phyloP scores from a whole-genome alignment of 177 flowering plant species.

The Telopea speciosissima region DNA sequence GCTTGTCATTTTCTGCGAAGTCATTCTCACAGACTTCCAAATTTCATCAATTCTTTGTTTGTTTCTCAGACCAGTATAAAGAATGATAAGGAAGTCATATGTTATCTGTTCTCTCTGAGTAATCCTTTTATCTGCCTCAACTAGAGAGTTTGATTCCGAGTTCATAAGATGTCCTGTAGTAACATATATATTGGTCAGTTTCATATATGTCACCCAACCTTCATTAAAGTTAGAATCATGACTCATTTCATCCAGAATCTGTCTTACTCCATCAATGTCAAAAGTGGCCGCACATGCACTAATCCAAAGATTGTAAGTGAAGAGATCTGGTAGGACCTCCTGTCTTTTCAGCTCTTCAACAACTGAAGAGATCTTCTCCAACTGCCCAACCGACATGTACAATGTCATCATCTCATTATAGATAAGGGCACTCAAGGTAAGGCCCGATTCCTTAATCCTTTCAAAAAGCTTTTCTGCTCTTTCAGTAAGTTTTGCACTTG shows the following conservation, averaged over 20 bases:
- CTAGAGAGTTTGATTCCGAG: constrained; percentile 37
- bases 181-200: constrained; percentile 57
- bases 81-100: constrained; percentile 78
- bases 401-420: constrained; percentile 95
- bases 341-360: constrained; percentile 58
- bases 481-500: constrained; percentile 51
- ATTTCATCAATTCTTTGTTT: constrained; percentile 63
- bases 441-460: constrained; percentile 42
- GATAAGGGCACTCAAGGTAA: constrained; percentile 44
- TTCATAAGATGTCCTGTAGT: constrained; percentile 35
- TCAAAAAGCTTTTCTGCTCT: constrained; percentile 63
- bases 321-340: constrained; percentile 64
- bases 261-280: constrained; percentile 49
- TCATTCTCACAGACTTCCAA: constrained; percentile 73
- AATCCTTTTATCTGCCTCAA: constrained; percentile 50
- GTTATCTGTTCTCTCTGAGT: constrained; percentile 81
- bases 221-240: constrained; percentile 37
- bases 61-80: constrained; percentile 59
- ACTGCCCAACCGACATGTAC: constrained; percentile 74
- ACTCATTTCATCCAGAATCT: constrained; percentile 67
- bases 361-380: constrained; percentile 67
- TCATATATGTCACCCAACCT: constrained; percentile 51
- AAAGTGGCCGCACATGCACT: constrained; percentile 81
- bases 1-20: constrained; percentile 65
- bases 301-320: constrained; percentile 82